phyloP scores from a whole-genome alignment of 2,329 filamentous ascomycete species.

The Colletotrichum tropicale region DNA sequence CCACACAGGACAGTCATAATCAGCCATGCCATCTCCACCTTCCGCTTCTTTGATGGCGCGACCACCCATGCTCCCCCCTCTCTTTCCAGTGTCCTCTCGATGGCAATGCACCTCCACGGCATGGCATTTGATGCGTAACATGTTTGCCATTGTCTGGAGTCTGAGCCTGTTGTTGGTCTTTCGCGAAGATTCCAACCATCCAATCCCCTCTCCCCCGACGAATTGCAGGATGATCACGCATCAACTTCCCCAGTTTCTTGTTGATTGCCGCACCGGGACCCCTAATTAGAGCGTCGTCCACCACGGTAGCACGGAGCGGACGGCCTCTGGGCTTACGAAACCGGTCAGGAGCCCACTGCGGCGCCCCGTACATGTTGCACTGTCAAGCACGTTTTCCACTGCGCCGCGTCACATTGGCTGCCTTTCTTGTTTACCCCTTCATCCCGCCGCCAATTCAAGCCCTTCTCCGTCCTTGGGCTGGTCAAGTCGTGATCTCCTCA shows the following conservation, averaged over 20 bases:
- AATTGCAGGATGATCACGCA: background rate
- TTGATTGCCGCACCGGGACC: background rate
- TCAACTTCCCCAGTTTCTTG: background rate
- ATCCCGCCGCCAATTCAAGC: background rate
- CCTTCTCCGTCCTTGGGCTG: background rate
- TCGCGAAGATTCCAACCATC: background rate
- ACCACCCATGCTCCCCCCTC: background rate
- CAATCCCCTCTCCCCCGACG: too few species aligned
- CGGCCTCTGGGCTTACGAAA: slow-evolving; percentile 8
- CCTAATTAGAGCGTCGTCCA: background rate
- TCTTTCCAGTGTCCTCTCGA: background rate
- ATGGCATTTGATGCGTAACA: background rate
- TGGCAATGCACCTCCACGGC: background rate
- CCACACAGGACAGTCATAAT: slow-evolving; percentile 5
- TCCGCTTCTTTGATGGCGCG: background rate
- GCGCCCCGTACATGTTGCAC: background rate
- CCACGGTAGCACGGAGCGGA: background rate
- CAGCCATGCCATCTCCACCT: slow-evolving; percentile 7
- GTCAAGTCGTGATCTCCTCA: background rate
- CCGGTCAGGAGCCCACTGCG: background rate
- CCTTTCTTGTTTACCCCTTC: background rate
- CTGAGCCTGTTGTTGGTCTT: background rate
- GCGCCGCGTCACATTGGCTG: slow-evolving; percentile 5
- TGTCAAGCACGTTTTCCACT: slow-evolving; percentile 10
- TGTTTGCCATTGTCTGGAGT: background rate